Conservation (phyloP, 1,284 basidiomycete species). For the Marasmius fiardii region DNA sequence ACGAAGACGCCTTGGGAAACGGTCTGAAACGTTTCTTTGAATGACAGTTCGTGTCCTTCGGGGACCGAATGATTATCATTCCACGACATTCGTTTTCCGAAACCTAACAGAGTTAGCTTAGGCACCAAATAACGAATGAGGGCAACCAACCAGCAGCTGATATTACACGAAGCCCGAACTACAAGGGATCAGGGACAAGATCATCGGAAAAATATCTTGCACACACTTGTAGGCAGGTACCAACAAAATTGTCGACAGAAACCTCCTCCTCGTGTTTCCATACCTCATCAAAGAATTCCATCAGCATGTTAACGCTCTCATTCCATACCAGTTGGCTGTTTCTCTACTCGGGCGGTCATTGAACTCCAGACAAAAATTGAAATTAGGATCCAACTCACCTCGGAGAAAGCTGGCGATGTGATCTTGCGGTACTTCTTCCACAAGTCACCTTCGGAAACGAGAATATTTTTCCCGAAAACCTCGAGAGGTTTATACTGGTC, state of each 20-base stretch:
- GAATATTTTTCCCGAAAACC: constrained; percentile 1
- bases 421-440: constrained; percentile 16
- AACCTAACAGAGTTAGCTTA: not conserved
- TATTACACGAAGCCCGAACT: constrained; percentile 3
- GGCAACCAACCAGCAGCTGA: not conserved
- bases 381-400: constrained; percentile 24
- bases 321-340: constrained; percentile 60
- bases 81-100: constrained; percentile 44
- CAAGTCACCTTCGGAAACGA: constrained; percentile 1
- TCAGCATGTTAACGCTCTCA: constrained; percentile 40
- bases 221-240: constrained; percentile 41
- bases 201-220: not conserved
- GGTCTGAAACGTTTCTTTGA: constrained; percentile 50
- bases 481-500: not conserved
- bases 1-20: constrained; percentile 41
- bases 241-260: constrained; percentile 34
- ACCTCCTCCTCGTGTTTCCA: constrained; percentile 30
- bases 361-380: too few species aligned
- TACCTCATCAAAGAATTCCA: constrained; percentile 35
- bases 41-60: constrained; percentile 46
- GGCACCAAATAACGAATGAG: not conserved
- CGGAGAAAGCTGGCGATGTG: constrained; percentile 34
- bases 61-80: constrained; percentile 37
- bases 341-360: constrained; percentile 23
- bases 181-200: not conserved